These are phyloP conservation scores for Oryza australiensis DNA, from an alignment of 176 grass and related monocot genomes.

Conservation along the genomic window DNA sequence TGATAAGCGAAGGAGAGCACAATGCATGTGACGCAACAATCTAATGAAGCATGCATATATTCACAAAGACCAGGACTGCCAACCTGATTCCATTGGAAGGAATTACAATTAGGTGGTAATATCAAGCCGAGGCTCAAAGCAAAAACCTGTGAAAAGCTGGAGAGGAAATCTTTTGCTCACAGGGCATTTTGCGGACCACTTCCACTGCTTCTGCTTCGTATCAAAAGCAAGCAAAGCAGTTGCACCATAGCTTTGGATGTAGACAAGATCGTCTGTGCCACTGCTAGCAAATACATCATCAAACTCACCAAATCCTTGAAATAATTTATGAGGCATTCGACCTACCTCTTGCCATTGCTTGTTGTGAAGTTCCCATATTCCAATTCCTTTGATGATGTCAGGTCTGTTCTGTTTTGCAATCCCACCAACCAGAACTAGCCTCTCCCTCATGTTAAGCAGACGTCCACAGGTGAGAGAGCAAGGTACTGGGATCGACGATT, in stretches of 20 bases:
- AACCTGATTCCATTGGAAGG: constrained; percentile 12
- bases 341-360: constrained; percentile 71
- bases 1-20: not conserved
- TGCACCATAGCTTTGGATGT: constrained; percentile 92
- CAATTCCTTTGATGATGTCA: constrained; percentile 95
- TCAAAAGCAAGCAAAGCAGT: constrained; percentile 81
- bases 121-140: constrained; percentile 88
- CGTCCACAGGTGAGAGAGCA: constrained; percentile 86
- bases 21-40: constrained; percentile 5
- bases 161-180: constrained; percentile 90
- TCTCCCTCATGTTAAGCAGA: constrained; percentile 74
- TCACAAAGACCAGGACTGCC: constrained; percentile 18
- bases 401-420: constrained; percentile 89
- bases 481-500: constrained; percentile 52
- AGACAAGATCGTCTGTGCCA: constrained; percentile 67
- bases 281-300: constrained; percentile 94
- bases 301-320: constrained; percentile 93
- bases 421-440: constrained; percentile 84
- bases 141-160: constrained; percentile 93
- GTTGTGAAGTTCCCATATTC: constrained; percentile 80
- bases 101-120: constrained; percentile 49
- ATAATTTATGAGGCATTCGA: constrained; percentile 90
- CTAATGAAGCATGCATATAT: constrained; percentile 18
- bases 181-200: constrained; percentile 77
- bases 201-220: constrained; percentile 78